Evolutionary conservation across 2,329 filamentous ascomycete species (phyloP).

Genomic region (Hymenoscyphus repandus): DNA sequence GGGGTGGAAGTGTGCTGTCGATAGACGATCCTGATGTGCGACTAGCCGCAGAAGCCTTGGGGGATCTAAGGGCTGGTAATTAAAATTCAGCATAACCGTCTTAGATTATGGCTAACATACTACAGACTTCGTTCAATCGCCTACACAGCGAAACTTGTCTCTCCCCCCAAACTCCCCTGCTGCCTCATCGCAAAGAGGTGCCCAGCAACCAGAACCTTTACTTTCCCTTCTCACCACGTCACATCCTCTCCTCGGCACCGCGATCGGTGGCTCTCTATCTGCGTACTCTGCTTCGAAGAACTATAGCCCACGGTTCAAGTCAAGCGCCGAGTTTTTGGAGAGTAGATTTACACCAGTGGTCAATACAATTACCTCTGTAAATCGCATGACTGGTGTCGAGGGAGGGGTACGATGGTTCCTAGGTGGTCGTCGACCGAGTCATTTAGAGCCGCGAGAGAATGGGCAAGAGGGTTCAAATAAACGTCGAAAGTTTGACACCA

Average conservation of each 20-base stretch:
- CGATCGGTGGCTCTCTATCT: conserved; percentile 77
- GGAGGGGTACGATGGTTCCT: conserved; percentile 82
- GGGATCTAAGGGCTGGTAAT: conserved; percentile 68
- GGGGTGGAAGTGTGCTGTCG: conserved; percentile 31
- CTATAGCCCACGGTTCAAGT: conserved; percentile 82
- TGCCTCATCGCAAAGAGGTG: conserved; percentile 30
- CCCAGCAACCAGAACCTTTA: conserved; percentile 63
- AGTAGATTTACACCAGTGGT: conserved; percentile 81
- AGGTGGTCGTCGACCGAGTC: conserved; percentile 40
- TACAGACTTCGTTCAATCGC: conserved; percentile 62
- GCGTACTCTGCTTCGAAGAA: conserved; percentile 86
- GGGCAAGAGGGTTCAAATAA: conserved; percentile 47
- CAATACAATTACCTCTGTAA: conserved; percentile 79
- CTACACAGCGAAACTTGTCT: conserved; percentile 35
- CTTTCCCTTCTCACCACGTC: conserved; percentile 82
- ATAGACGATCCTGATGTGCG: conserved; percentile 64
- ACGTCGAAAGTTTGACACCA: conserved; percentile 50
- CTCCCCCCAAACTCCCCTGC: conserved; percentile 32
- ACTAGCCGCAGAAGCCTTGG: conserved; percentile 69
- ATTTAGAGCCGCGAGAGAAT: conserved; percentile 40
- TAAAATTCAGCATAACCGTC: too few relatives aligned
- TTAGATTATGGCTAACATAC: conserved; percentile 9
- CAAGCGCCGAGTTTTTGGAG: conserved; percentile 87
- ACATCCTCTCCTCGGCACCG: conserved; percentile 79
- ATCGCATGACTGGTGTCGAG: conserved; percentile 82